These are phyloP conservation scores for Trichosporon sp. DNA, from an alignment of 1,284 basidiomycete genomes.

Conservation along the genomic window DNA sequence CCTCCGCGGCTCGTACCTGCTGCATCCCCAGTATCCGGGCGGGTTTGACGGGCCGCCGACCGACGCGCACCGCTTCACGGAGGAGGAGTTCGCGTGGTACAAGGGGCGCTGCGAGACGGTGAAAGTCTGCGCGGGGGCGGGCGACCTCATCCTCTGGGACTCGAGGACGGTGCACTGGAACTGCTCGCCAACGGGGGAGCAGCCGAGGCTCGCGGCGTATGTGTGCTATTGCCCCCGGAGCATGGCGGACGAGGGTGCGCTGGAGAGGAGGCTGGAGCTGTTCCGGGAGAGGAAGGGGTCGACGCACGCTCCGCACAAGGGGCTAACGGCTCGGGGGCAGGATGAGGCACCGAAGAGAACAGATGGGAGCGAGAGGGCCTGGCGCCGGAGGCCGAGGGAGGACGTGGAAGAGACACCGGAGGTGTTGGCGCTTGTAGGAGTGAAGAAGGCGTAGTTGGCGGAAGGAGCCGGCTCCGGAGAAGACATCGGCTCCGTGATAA, in stretches of 20 bases:
- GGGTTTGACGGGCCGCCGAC: background rate
- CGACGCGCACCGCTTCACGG: background rate
- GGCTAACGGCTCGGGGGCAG: background rate
- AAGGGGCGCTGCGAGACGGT: background rate
- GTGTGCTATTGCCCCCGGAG: background rate
- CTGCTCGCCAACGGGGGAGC: slow-evolving; percentile 18
- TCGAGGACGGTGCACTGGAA: slow-evolving; percentile 34
- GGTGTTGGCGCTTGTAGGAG: background rate
- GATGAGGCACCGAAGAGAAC: background rate
- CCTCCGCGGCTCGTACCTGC: slow-evolving; percentile 21
- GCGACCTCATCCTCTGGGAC: slow-evolving; percentile 31
- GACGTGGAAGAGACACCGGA: background rate
- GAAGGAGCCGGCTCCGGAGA: background rate
- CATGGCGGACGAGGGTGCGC: background rate
- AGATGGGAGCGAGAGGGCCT: background rate
- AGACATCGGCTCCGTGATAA: background rate
- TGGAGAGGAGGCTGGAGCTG: background rate
- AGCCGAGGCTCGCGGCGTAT: background rate
- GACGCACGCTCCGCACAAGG: background rate
- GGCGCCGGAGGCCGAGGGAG: background rate
- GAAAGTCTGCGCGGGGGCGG: slow-evolving; percentile 25
- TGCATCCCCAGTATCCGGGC: slow-evolving; percentile 1
- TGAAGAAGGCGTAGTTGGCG: too few species aligned
- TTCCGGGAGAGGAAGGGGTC: background rate
- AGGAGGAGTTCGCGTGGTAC: background rate